These are phyloP conservation scores for Herpetospermum pedunculosum DNA, from an alignment of 306 rosid species.

Conservation along the genomic window DNA sequence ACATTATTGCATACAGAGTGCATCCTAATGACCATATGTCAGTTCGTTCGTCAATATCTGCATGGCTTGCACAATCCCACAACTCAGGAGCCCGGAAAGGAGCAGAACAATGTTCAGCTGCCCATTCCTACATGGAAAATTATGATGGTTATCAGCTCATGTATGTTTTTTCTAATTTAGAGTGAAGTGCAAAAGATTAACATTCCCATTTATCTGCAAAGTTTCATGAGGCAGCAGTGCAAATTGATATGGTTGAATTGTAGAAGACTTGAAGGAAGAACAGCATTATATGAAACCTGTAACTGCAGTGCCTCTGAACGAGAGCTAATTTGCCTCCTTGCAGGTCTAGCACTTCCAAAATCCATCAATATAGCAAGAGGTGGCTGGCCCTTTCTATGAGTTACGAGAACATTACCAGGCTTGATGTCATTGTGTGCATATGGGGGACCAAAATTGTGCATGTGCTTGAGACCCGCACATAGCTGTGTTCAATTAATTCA, in stretches of 20 bases:
- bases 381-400: constrained; percentile 62
- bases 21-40: constrained; percentile 97
- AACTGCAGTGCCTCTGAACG: constrained; percentile 89
- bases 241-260: not conserved
- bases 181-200: not conserved
- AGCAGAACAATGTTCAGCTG: constrained; percentile 93
- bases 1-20: constrained; percentile 96
- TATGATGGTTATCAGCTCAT: constrained; percentile 9
- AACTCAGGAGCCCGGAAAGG: constrained; percentile 97
- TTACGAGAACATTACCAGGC: constrained; percentile 89
- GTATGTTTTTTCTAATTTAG: constrained; percentile 3
- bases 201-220: not conserved
- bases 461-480: constrained; percentile 94
- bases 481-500: constrained; percentile 47
- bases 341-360: constrained; percentile 93
- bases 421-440: constrained; percentile 96
- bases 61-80: constrained; percentile 95
- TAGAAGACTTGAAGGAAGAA: not conserved
- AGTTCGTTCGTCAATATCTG: constrained; percentile 87
- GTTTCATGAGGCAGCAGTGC: not conserved
- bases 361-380: constrained; percentile 97
- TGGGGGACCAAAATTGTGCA: constrained; percentile 88
- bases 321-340: constrained; percentile 64
- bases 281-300: constrained; percentile 42
- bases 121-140: constrained; percentile 75